Evolutionary conservation across 768 basidiomycete genomes (phyloP).

Genomic region (Gelatoporia subvermispora): DNA sequence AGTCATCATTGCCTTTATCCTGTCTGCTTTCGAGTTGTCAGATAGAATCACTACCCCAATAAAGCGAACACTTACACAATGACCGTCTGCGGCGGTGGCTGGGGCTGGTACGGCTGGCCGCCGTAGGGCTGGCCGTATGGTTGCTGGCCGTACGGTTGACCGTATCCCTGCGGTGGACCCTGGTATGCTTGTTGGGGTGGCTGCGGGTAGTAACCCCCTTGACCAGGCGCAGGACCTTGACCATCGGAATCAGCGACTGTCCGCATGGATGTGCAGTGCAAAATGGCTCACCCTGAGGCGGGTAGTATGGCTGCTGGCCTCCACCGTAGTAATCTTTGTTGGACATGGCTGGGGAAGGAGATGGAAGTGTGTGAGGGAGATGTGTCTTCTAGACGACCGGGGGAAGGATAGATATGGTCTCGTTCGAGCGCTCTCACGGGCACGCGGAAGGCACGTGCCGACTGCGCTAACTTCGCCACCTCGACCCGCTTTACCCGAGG

Average conservation of each 20-base stretch:
- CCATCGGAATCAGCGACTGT: constrained; percentile 17
- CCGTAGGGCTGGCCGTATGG: constrained; percentile 35
- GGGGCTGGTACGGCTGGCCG: constrained; percentile 42
- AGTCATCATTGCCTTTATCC: constrained; percentile 41
- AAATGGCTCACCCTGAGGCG: constrained; percentile 40
- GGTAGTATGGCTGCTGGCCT: constrained; percentile 51
- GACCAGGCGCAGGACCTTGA: constrained; percentile 49
- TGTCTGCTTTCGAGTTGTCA: constrained; percentile 33
- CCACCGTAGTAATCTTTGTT: constrained; percentile 69
- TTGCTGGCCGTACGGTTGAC: constrained; percentile 36
- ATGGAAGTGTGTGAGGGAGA: constrained; percentile 9
- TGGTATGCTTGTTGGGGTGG: constrained; percentile 72
- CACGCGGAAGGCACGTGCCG: constrained; percentile 1
- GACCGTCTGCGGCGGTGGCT: constrained; percentile 74
- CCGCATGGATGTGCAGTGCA: neutral
- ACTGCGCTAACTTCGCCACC: no score
- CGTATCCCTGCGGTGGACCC: constrained; percentile 47
- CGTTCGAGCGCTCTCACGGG: no score
- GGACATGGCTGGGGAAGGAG: constrained; percentile 35
- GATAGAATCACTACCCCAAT: neutral
- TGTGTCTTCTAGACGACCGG: neutral
- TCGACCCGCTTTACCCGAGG: no score
- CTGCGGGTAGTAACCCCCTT: constrained; percentile 70
- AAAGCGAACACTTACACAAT: constrained; percentile 58
- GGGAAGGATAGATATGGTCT: no score